Evolutionary conservation across 495 filamentous ascomycete genomes (phyloP).

Genomic region (Tuber melanosporum): DNA sequence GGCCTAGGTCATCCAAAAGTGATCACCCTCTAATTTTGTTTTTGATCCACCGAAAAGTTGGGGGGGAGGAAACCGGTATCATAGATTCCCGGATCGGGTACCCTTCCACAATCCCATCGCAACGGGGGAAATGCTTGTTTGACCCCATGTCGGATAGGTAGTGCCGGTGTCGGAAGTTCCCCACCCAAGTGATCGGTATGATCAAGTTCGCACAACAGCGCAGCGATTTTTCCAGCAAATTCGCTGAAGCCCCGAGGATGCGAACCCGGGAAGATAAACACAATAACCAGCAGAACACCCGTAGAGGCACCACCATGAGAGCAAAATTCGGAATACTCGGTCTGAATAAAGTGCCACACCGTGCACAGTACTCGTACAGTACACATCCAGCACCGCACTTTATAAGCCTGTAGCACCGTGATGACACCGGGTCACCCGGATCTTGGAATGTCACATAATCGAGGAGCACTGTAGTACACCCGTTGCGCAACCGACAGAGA

Average conservation of each 20-base stretch:
- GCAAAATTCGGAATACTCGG: neutral
- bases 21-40: conserved; percentile 1
- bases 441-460: neutral
- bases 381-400: neutral
- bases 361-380: neutral
- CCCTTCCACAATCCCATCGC: neutral
- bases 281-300: neutral
- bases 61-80: neutral
- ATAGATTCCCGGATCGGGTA: neutral
- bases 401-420: neutral
- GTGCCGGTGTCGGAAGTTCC: neutral
- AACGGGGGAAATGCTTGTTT: neutral
- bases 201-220: neutral
- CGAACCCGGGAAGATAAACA: neutral
- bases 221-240: neutral
- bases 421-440: neutral
- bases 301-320: neutral
- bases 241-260: neutral
- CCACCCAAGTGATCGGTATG: neutral
- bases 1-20: neutral
- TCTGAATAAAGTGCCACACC: neutral
- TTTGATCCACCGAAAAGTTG: neutral
- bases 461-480: neutral
- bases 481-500: neutral
- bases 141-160: neutral